Evolutionary conservation across 2,329 filamentous ascomycete species (phyloP), one percentile per base, ranked within the genome.

Genomic region (Pseudogymnoascus sp.): DNA sequence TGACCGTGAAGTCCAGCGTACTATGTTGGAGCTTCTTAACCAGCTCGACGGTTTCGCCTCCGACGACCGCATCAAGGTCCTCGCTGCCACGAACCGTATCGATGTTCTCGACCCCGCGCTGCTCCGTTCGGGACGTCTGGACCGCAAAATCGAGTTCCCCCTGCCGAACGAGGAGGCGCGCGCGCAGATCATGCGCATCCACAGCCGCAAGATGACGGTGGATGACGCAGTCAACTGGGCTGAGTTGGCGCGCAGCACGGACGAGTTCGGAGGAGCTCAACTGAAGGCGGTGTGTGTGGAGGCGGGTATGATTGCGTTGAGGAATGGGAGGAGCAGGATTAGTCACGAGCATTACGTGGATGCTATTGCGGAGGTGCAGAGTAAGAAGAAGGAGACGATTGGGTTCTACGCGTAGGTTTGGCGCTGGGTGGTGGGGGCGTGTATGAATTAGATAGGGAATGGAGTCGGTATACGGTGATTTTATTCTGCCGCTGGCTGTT

Each of bases 261-360:
- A 99, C 74, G 94, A 99, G 77, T 99, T 99, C 74, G 94, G 94
- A 63, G 94, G 94, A 73, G 94, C 94, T 63, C 93, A 96, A 86
- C 79, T 99, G 69, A 99, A 99, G 83, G 94, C 94, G 43, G 94
- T 99, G 20, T 99, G 94, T 75, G 94, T 99, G 25, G 94, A 99
- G 79, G 94, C 94, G 59, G 94, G 94, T 73, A 99, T 99, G 94
- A 99, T 99, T 77, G 94, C 94, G 28, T 80, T 99, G 72, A 85
- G 94, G 68, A 91, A 88, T 74, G 94, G 94, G 64, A 92, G 96
- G 81, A 92, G 88, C 77, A 97, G 97, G 83, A 94, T 99, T 72
- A 89, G 89, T 63, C 94, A 99, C 74, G 94, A 99, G 79, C 91
- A 99, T 76, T 99, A 97, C 73, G 94, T 99, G 58, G 94, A 99